These are phyloP conservation scores for Cynara cardunculus DNA, from an alignment of 129 eudicot genomes.

Conservation along the genomic window DNA sequence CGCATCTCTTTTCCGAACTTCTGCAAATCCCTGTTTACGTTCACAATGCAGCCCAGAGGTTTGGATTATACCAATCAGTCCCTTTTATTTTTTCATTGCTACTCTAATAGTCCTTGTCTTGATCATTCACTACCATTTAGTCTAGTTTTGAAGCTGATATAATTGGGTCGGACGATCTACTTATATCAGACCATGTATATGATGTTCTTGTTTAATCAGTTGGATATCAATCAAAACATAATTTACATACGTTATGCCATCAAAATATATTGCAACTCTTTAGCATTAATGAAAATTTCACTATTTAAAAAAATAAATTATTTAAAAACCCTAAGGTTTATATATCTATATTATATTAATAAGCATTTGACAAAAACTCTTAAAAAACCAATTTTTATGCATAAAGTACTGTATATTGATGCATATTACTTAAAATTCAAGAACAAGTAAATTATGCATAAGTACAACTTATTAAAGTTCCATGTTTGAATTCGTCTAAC, in stretches of 20 bases:
- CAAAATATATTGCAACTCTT: not conserved
- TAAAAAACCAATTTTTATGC: too few species aligned
- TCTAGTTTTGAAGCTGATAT: not conserved
- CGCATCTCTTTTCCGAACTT: not conserved
- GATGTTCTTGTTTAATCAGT: not conserved
- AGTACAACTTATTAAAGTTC: too few species aligned
- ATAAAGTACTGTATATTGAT: too few species aligned
- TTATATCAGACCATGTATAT: not conserved
- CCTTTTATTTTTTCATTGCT: not conserved
- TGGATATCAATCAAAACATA: not conserved
- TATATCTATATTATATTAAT: too few species aligned
- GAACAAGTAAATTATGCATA: too few species aligned
- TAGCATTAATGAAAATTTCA: not conserved
- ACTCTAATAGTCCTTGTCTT: not conserved
- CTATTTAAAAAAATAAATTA: not conserved
- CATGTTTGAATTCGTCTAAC: too few species aligned
- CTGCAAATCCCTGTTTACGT: not conserved
- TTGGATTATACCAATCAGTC: not conserved
- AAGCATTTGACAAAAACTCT: too few species aligned
- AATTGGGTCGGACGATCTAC: not conserved
- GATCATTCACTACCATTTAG: not conserved
- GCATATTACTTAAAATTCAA: too few species aligned
- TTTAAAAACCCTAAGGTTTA: not conserved
- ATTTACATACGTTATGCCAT: not conserved
- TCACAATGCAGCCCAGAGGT: not conserved